Base-by-base conservation (phyloP, 148 eudicot species). In the Heliamphora exappendiculata region DNA sequence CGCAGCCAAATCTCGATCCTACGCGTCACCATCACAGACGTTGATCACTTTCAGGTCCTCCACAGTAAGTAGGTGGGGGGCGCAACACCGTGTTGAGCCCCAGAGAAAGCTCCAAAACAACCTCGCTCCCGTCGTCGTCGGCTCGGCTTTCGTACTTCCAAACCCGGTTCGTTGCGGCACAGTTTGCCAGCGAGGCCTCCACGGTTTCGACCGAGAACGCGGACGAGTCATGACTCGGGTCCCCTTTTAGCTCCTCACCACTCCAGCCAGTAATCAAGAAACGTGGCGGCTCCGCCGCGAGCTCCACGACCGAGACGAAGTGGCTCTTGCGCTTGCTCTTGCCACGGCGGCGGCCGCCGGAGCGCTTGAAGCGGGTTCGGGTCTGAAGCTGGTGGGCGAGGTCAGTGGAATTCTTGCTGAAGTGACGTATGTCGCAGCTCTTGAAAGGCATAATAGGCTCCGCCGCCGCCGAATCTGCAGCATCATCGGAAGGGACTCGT, bases 361-460 rank as follows among this genome's bases (percentile, higher is more conserved):
- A 28, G 37, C 60, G 59, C 72, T 57, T 78, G 62, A 53, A 50
- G 13, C 73, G 82, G 81, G 70, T 36, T 29, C 78, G 76, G 22
- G 64, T 53, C 3, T 71, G 83, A 45, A 62, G 60, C 50, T 44
- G n/a, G 20, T 26, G 45, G 33, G n/a, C n/a, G n/a, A 41, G 64
- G 16, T 55, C 33, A 12, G 4, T 5, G 19, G 73, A 36, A 11
- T 33, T 74, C 75, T 60, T 75, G 66, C 55, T 24, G 12, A 50
- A 36, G 20, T 88, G 91, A 72, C 89, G 89, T 24, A 84, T 84
- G 73, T 88, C 88, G 47, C 79, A 77, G 22, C 75, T 84, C 70
- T 80, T 76, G 16, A 76, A 74, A 65, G 87, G 88, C 7, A 81
- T 80, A 4, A 60, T 49, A 51, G 16, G 78, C 76, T 45, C 81